A percentile compares a stretch with the other conserved stretches of the same genome.
Conservation (phyloP, 2,329 filamentous ascomycete genomes). For the Tolypocladium amazonense region DNA sequence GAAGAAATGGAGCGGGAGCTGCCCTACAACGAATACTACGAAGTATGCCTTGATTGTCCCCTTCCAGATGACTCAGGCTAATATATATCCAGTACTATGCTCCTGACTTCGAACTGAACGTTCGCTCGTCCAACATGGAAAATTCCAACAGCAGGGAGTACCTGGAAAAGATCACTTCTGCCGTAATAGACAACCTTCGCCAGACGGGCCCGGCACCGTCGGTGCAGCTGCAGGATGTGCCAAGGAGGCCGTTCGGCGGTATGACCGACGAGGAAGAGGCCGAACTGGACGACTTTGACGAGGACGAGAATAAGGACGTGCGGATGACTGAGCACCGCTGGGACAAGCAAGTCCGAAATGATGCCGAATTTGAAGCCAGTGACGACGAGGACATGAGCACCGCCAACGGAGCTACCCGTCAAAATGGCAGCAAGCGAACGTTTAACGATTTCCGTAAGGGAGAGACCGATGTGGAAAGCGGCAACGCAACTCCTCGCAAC, state of each 20-base stretch:
- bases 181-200: slow-evolving; percentile 75
- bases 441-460: slow-evolving; percentile 41
- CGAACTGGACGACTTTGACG: slow-evolving; percentile 60
- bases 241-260: slow-evolving; percentile 48
- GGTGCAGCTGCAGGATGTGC: slow-evolving; percentile 77
- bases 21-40: slow-evolving; percentile 94
- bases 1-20: slow-evolving; percentile 72
- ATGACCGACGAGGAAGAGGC: slow-evolving; percentile 59
- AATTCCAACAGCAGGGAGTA: slow-evolving; percentile 82
- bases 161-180: slow-evolving; percentile 69
- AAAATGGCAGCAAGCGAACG: slow-evolving; percentile 35
- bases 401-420: slow-evolving; percentile 57
- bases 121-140: slow-evolving; percentile 78
- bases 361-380: slow-evolving; percentile 77
- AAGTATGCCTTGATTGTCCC: slow-evolving; percentile 28
- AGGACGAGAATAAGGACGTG: slow-evolving; percentile 76
- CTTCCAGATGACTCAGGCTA: not conserved
- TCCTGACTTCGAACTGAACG: slow-evolving; percentile 82
- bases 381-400: slow-evolving; percentile 76
- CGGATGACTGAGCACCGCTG: slow-evolving; percentile 73
- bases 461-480: slow-evolving; percentile 26
- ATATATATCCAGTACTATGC: slow-evolving; percentile 64
- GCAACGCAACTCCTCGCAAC: slow-evolving; percentile 25
- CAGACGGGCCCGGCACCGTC: slow-evolving; percentile 81
- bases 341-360: slow-evolving; percentile 66